Base-by-base conservation (phyloP, 768 basidiomycete genomes). In the Suillus placidus region DNA sequence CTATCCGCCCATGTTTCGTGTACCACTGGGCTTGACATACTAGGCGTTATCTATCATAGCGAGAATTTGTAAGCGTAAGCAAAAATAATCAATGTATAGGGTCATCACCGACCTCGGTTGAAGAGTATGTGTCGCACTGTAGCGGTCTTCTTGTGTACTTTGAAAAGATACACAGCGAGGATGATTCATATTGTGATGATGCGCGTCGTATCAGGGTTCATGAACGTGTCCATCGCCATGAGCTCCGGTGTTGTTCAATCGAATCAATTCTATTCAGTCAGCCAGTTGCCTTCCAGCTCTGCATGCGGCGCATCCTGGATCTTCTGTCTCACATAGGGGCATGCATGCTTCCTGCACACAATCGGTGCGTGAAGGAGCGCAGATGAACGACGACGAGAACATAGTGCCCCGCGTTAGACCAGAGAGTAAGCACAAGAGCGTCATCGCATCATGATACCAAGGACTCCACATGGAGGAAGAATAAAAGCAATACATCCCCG, bases 121-220 rank as follows among this genome's bases (percentile, higher is more conserved):
- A 99, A 99, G 81, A 99, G 97, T 93, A 99, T 93, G 82, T 98
- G 98, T 62, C 97, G 90, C 70, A 99, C 89, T 10, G 97, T 98
- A 3, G 95, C 96, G 6, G 93, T 94, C 82, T 94, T 95, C 75
- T 95, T 94, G 84, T 99, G 96, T 3, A 97, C 89, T 73, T 95
- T 96, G 87, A 95, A 92, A 1, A 96, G 96, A 77, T 97, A 95
- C 0, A 97, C 97, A 3, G 97, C 95, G 51, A 99, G 83, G 68
- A 98, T 85, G 76, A 96, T 87, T n/a, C 96, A 89, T 77, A 99
- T 99, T 54, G 94, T 89, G 66, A 95, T 85, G 74, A 98, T 84
- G 23, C 97, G 88, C 1, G 93, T 95, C 47, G 97, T 93, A 77
- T 98, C 95, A 3, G 95, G 87, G 71, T 88, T 88, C 67, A 95